Evolutionary conservation across 495 filamentous ascomycete species (phyloP), one percentile per base, ranked within the genome.

Genomic region (Choiromyces venosus): DNA sequence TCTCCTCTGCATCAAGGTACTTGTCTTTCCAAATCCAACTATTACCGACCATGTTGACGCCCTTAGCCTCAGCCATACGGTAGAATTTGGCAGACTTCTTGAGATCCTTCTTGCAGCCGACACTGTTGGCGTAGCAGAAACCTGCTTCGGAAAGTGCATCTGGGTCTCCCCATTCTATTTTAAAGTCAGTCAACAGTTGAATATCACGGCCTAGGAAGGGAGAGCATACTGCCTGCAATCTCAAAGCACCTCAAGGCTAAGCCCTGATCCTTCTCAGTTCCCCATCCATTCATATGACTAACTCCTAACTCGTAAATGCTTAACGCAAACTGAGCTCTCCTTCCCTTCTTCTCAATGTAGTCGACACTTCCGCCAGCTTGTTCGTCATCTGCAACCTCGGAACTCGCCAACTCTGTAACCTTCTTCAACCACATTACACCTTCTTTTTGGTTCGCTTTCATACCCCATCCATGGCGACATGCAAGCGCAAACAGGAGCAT

Each of bases 221-320:
- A 21, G 37, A 37, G 87, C 88, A 85, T 82, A 89, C 91, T 90
- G 67, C 91, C 94, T 52, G 95, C 96, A 74, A 97, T 96, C 82
- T 99, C 95, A 81, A 97, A 99, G 77, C 96, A 98, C 65, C 93
- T 87, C 74, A 99, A 82, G 3, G 93, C 95, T 70, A 97, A 85
- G 6, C 87, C 84, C 80, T 96, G 97, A 80, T 99, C 94, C 82
- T 95, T 92, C 76, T 94, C 89, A 65, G 94, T 95, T 6, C 95
- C 95, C 95, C 95, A 99, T 2, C 95, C 95, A 76, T 99, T 97
- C 88, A 97, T 90, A 82, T 97, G 92, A 83, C 92, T 95, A n/a
- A 97, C 91, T 8, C 95, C 95, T 29, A 99, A 84, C 84, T 99
- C 95, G 74, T 99, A 99, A 42, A 97, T 92, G 81, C 93, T 93